Percentiles rank a stretch among this genome's conserved stretches.
phyloP scores from a whole-genome alignment of 1,284 basidiomycete genomes.

The Naganishia albida region DNA sequence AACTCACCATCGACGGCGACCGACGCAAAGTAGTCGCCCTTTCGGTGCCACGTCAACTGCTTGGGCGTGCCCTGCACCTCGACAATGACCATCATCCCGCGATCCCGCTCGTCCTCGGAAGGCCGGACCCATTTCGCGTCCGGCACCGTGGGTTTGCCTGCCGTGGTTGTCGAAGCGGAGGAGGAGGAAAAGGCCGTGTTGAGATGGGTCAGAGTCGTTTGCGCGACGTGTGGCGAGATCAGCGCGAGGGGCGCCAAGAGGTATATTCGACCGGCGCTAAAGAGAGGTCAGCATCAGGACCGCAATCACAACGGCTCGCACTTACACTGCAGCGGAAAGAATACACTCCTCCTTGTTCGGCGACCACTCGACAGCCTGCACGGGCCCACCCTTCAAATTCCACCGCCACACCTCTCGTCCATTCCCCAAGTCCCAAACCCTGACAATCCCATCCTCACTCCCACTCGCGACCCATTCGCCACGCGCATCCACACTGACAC shows the following conservation, averaged over 20 bases:
- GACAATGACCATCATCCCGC: slow-evolving; percentile 58
- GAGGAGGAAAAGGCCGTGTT: slow-evolving; percentile 52
- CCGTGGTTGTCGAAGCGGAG: slow-evolving; percentile 50
- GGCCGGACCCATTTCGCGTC: slow-evolving; percentile 58
- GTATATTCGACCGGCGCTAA: slow-evolving; percentile 64
- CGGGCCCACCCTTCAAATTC: slow-evolving; percentile 72
- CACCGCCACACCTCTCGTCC: slow-evolving; percentile 88
- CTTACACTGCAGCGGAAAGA: slow-evolving; percentile 79
- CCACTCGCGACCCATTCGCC: slow-evolving; percentile 91
- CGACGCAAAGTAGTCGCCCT: slow-evolving; percentile 93
- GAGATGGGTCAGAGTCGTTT: slow-evolving; percentile 62
- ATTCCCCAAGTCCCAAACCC: slow-evolving; percentile 91
- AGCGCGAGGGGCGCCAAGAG: slow-evolving; percentile 78
- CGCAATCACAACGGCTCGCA: slow-evolving; percentile 36
- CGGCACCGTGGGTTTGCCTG: slow-evolving; percentile 44
- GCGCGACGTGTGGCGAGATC: slow-evolving; percentile 63
- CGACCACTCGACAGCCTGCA: slow-evolving; percentile 91
- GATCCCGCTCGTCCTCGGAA: slow-evolving; percentile 55
- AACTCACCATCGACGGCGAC: slow-evolving; percentile 60
- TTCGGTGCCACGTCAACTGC: slow-evolving; percentile 88
- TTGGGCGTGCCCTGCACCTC: slow-evolving; percentile 72
- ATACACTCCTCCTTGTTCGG: slow-evolving; percentile 80
- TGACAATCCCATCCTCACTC: slow-evolving; percentile 83
- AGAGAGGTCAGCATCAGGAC: slow-evolving; percentile 14
- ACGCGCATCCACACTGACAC: slow-evolving; percentile 78